phyloP scores from a whole-genome alignment of 179 eudicot species.

The Beta corolliflora region DNA sequence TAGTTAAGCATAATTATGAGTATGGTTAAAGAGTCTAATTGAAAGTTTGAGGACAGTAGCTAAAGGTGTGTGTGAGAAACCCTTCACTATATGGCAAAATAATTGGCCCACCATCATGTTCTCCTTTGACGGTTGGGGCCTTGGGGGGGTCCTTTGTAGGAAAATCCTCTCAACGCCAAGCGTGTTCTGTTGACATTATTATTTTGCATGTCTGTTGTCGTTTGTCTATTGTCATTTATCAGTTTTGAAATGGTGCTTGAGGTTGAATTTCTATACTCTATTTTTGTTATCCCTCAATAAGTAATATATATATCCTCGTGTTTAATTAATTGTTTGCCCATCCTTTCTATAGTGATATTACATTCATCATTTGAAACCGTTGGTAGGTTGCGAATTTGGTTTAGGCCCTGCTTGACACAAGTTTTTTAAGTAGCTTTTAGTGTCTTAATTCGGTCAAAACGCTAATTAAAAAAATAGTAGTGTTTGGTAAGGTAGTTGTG shows the following conservation, averaged over 20 bases:
- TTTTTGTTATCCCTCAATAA: too few relatives aligned
- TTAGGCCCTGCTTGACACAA: too few relatives aligned
- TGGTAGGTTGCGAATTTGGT: too few relatives aligned
- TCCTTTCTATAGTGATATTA: too few relatives aligned
- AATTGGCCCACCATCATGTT: conserved; percentile 48
- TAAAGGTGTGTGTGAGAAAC: conserved; percentile 4
- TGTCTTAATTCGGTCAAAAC: too few relatives aligned
- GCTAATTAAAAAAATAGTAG: too few relatives aligned
- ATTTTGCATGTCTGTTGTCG: not conserved
- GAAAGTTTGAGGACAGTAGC: conserved; percentile 7
- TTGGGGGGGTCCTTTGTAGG: not conserved
- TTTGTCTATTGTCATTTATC: not conserved
- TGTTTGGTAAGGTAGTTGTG: too few relatives aligned
- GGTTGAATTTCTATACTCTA: too few relatives aligned
- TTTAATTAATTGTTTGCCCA: not conserved
- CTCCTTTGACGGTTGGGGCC: conserved; percentile 29
- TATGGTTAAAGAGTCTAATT: conserved; percentile 43
- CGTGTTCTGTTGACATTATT: conserved; percentile 36
- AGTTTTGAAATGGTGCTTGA: too few relatives aligned
- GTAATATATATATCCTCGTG: not conserved
- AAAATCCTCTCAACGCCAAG: conserved; percentile 28
- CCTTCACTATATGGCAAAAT: not conserved
- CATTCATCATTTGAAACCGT: too few relatives aligned
- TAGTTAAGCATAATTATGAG: conserved; percentile 49
- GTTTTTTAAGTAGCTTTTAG: too few relatives aligned